phyloP scores from a whole-genome alignment of 306 rosid genomes.

The Acacia melanoxylon region DNA sequence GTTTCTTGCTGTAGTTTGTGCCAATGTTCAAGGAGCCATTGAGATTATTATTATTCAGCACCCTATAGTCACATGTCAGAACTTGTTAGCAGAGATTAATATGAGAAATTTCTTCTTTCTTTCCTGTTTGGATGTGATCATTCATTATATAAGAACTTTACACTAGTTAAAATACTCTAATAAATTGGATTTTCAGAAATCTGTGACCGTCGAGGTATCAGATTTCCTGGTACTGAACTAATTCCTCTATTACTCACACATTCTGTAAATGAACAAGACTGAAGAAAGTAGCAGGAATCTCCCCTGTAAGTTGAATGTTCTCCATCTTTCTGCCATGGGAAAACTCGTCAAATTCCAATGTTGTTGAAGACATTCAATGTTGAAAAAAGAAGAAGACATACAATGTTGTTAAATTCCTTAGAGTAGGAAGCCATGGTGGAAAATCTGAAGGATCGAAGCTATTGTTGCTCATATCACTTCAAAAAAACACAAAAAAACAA shows the following conservation, averaged over 20 bases:
- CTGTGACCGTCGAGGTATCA: background rate
- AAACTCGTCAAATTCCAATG: background rate
- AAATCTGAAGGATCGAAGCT: constrained; percentile 35
- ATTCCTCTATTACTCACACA: constrained; percentile 45
- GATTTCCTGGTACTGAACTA: background rate
- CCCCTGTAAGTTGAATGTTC: constrained; percentile 35
- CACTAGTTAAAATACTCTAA: background rate
- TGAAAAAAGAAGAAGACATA: constrained; percentile 19
- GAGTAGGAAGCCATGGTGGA: constrained; percentile 33
- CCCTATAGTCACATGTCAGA: constrained; percentile 9
- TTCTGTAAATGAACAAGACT: constrained; percentile 37
- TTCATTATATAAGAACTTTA: background rate
- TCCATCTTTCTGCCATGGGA: constrained; percentile 46
- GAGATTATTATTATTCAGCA: constrained; percentile 1
- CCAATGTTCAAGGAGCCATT: constrained; percentile 34
- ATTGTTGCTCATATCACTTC: constrained; percentile 62
- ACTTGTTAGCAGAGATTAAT: background rate
- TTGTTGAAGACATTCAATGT: background rate
- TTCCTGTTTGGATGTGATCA: background rate
- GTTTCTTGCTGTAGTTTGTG: background rate
- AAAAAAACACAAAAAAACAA: constrained; percentile 28
- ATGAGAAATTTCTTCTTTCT: background rate
- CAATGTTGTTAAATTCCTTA: constrained; percentile 28
- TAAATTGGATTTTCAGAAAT: background rate
- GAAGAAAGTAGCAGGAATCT: constrained; percentile 40